Conservation (phyloP, 129 eudicot genomes). For the Centella asiatica region DNA sequence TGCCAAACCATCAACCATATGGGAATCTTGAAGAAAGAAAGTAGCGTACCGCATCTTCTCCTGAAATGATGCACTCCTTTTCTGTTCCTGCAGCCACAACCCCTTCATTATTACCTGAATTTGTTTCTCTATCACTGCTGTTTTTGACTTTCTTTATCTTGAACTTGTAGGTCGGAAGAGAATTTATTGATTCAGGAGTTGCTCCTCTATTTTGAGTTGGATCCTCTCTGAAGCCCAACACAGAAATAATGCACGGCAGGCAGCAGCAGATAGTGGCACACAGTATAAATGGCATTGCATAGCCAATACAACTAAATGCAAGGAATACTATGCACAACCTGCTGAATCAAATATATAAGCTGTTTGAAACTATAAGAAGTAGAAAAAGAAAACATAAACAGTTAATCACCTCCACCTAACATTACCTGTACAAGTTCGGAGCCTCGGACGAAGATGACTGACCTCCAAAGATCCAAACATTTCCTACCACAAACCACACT, state of each 20-base stretch:
- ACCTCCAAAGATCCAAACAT: constrained; percentile 96
- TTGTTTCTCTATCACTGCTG: constrained; percentile 39
- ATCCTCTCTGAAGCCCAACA: constrained; percentile 89
- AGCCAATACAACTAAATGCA: constrained; percentile 86
- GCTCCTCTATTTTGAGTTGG: constrained; percentile 84
- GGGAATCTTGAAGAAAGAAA: constrained; percentile 1
- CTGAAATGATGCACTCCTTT: constrained; percentile 80
- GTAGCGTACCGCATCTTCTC: constrained; percentile 91
- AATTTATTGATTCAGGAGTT: constrained; percentile 79
- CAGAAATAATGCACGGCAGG: constrained; percentile 92
- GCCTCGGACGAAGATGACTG: constrained; percentile 80
- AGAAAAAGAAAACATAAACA: background rate
- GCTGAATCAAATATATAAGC: constrained; percentile 17
- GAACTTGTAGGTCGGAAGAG: constrained; percentile 76
- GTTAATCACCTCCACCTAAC: background rate
- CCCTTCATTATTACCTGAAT: constrained; percentile 51
- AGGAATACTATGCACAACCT: constrained; percentile 98
- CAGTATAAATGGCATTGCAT: constrained; percentile 93
- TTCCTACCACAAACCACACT: constrained; percentile 97
- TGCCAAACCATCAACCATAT: background rate
- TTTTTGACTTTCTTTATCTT: constrained; percentile 59
- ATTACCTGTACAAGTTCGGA: constrained; percentile 88
- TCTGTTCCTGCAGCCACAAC: constrained; percentile 93
- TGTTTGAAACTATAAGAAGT: constrained; percentile 5
- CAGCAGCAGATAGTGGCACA: constrained; percentile 98